A percentile compares a stretch with the other conserved stretches of the same genome.
phyloP scores from a whole-genome alignment of 352 stramenopile species.

The Phytophthora agathidicida region DNA sequence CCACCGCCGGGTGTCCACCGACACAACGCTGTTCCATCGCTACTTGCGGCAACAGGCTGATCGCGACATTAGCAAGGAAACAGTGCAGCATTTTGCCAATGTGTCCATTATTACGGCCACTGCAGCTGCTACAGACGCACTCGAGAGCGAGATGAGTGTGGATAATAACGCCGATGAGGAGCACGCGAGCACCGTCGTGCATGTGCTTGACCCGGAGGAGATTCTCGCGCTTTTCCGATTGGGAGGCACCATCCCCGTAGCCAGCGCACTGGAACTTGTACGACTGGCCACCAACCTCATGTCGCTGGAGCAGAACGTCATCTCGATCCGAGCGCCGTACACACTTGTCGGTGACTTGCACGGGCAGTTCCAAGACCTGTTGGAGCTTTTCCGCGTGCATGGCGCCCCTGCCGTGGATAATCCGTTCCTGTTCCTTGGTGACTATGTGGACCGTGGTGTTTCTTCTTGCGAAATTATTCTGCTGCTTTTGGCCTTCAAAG shows the following conservation, averaged over 20 bases:
- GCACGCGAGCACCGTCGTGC: conserved; percentile 2
- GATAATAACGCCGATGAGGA: conserved; percentile 46
- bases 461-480: conserved; percentile 98
- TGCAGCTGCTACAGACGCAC: conserved; percentile 12
- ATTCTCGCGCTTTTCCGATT: conserved; percentile 39
- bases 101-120: conserved; percentile 50
- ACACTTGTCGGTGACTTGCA: conserved; percentile 92
- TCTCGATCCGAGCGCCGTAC: conserved; percentile 51
- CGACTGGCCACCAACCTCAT: conserved; percentile 64
- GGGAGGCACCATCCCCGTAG: conserved; percentile 50
- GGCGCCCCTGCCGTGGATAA: conserved; percentile 63
- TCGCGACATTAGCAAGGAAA: conserved; percentile 57
- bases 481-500: conserved; percentile 97
- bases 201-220: conserved; percentile 39
- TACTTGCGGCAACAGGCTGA: conserved; percentile 64
- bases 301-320: conserved; percentile 64
- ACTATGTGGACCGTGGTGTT: conserved; percentile 92
- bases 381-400: conserved; percentile 78
- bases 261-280: conserved; percentile 62
- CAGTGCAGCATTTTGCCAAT: conserved; percentile 61
- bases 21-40: conserved; percentile 72
- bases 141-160: conserved; percentile 38
- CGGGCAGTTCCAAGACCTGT: conserved; percentile 98
- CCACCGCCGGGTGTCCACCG: conserved; percentile 72
- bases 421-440: conserved; percentile 98